Evolutionary conservation across 768 basidiomycete genomes (phyloP).

Genomic region (Auriscalpium orientale): DNA sequence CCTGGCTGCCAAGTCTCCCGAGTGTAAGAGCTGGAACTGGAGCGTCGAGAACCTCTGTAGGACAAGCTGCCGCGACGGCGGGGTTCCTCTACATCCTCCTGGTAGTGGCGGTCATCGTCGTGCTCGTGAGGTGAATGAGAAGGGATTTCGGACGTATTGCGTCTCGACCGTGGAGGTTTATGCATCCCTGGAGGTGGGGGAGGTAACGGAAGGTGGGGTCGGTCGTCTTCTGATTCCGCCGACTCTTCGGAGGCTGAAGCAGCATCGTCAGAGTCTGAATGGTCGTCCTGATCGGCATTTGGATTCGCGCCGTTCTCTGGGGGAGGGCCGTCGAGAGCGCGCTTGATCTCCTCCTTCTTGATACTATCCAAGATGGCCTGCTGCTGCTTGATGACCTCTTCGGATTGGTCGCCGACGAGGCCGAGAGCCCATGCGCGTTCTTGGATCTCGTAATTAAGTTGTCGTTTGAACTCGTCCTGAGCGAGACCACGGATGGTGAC

Average conservation of each 20-base stretch:
- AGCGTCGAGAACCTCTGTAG: background rate
- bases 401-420: constrained; percentile 7
- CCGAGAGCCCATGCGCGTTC: constrained; percentile 14
- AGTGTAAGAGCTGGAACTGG: constrained; percentile 1
- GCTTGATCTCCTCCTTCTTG: constrained; percentile 4
- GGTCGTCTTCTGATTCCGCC: too few relatives aligned
- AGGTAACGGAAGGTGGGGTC: too few relatives aligned
- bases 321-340: constrained; percentile 5
- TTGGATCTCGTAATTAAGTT: constrained; percentile 6
- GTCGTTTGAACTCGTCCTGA: constrained; percentile 10
- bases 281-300: background rate
- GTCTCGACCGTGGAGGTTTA: too few relatives aligned
- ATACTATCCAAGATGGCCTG: constrained; percentile 14
- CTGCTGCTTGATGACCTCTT: constrained; percentile 13
- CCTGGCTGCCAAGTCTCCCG: background rate
- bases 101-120: background rate
- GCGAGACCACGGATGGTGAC: constrained; percentile 6
- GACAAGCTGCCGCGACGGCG: background rate
- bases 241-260: background rate
- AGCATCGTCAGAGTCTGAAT: background rate
- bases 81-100: background rate
- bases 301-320: background rate
- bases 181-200: too few relatives aligned
- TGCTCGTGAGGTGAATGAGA: background rate
- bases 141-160: too few relatives aligned